Conservation (phyloP, 805 yeast species). For the Candida pseudoglaebosa region DNA sequence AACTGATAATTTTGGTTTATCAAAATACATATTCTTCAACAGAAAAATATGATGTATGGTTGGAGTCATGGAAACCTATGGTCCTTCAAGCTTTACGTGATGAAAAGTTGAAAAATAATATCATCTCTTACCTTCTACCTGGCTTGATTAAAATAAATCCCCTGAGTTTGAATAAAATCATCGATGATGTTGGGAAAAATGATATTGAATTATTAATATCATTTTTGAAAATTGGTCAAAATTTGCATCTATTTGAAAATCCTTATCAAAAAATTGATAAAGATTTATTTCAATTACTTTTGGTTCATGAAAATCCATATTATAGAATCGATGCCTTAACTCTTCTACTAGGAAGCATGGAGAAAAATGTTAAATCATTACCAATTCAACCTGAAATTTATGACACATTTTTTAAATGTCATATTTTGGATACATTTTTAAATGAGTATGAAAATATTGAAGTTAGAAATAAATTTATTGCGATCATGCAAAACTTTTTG, state of each 20-base stretch:
- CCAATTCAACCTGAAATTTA: slow-evolving; percentile 48
- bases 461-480: slow-evolving; percentile 59
- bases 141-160: slow-evolving; percentile 53
- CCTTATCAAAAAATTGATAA: slow-evolving; percentile 7
- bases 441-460: slow-evolving; percentile 62
- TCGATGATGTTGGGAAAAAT: slow-evolving; percentile 18
- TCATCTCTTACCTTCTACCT: slow-evolving; percentile 61
- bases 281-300: slow-evolving; percentile 17
- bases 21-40: slow-evolving; percentile 20
- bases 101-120: slow-evolving; percentile 36
- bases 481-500: slow-evolving; percentile 59
- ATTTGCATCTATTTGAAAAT: slow-evolving; percentile 24
- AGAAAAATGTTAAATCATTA: slow-evolving; percentile 49
- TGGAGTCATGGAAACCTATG: slow-evolving; percentile 45
- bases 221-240: slow-evolving; percentile 62
- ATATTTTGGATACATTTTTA: slow-evolving; percentile 45
- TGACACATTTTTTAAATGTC: slow-evolving; percentile 36
- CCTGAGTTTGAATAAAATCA: slow-evolving; percentile 19
- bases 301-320: slow-evolving; percentile 43
- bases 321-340: slow-evolving; percentile 56
- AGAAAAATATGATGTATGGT: slow-evolving; percentile 41
- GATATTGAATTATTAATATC: slow-evolving; percentile 45
- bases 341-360: slow-evolving; percentile 49
- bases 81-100: slow-evolving; percentile 32
- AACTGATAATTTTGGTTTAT: slow-evolving; percentile 40